Evolutionary conservation across 1,284 basidiomycete species (phyloP).

Genomic region (Ceratobasidium sp.): DNA sequence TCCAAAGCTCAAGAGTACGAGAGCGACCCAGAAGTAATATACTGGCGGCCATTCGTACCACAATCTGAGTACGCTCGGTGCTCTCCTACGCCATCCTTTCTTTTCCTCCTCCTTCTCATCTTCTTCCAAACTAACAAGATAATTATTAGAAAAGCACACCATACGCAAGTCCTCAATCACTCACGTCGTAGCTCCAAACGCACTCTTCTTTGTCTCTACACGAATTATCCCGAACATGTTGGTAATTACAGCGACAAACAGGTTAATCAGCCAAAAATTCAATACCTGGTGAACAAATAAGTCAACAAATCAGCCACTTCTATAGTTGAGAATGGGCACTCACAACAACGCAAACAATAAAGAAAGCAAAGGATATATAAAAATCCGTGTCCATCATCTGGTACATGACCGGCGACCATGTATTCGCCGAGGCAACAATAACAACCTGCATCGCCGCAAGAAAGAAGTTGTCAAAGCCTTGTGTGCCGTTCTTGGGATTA

Average conservation of each 20-base stretch:
- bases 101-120: constrained; percentile 71
- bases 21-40: constrained; percentile 82
- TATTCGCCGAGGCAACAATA: constrained; percentile 85
- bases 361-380: constrained; percentile 89
- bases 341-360: constrained; percentile 68
- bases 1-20: constrained; percentile 79
- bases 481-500: constrained; percentile 79
- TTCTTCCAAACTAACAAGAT: constrained; percentile 60
- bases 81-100: constrained; percentile 63
- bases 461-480: constrained; percentile 94
- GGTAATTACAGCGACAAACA: constrained; percentile 97
- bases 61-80: constrained; percentile 46
- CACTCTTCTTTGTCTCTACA: constrained; percentile 90
- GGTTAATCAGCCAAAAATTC: constrained; percentile 95
- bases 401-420: constrained; percentile 92
- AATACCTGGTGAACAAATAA: constrained; percentile 77
- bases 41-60: constrained; percentile 54
- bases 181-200: constrained; percentile 87
- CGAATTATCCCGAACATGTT: constrained; percentile 94
- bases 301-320: background rate
- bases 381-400: constrained; percentile 93
- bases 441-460: constrained; percentile 87
- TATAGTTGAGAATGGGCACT: background rate
- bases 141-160: constrained; percentile 57
- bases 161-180: constrained; percentile 57